A percentile compares a stretch with the other conserved stretches of the same genome.
These are phyloP conservation scores for Dioscorea dumetorum DNA, from an alignment of 106 monocot genomes.

Conservation along the genomic window DNA sequence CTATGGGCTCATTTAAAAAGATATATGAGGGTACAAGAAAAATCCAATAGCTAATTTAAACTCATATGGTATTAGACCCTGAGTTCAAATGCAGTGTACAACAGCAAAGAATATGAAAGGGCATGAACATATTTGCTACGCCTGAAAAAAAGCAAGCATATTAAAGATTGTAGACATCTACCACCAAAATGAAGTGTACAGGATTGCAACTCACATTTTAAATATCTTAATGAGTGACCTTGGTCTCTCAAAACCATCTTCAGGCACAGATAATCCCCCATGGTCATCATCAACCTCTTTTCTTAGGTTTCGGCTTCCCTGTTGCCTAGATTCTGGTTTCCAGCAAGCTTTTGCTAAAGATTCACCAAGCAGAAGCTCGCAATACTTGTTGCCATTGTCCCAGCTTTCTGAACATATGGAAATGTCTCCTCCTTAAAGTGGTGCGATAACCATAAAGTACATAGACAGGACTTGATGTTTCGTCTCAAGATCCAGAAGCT, in stretches of 20 bases:
- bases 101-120: neutral
- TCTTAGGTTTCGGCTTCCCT: slow-evolving; percentile 12
- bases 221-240: slow-evolving; percentile 31
- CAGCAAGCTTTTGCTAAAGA: slow-evolving; percentile 72
- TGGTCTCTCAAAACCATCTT: slow-evolving; percentile 31
- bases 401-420: slow-evolving; percentile 69
- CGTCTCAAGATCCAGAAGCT: slow-evolving; percentile 91
- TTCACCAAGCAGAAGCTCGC: slow-evolving; percentile 73
- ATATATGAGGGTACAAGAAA: too few species aligned
- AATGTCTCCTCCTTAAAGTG: slow-evolving; percentile 83
- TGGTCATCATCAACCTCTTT: slow-evolving; percentile 22
- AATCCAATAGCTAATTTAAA: too few species aligned
- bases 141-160: neutral
- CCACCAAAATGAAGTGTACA: neutral
- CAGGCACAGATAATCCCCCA: slow-evolving; percentile 1
- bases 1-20: neutral
- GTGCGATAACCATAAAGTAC: slow-evolving; percentile 89
- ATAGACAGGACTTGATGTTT: slow-evolving; percentile 95
- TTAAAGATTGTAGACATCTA: neutral
- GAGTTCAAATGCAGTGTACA: neutral
- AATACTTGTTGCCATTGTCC: slow-evolving; percentile 67
- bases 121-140: neutral
- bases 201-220: slow-evolving; percentile 26
- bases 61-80: too few species aligned
- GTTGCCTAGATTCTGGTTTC: slow-evolving; percentile 79